These are phyloP conservation scores for Microdochium nivale DNA, from an alignment of 2,329 filamentous ascomycete species.

Conservation along the genomic window DNA sequence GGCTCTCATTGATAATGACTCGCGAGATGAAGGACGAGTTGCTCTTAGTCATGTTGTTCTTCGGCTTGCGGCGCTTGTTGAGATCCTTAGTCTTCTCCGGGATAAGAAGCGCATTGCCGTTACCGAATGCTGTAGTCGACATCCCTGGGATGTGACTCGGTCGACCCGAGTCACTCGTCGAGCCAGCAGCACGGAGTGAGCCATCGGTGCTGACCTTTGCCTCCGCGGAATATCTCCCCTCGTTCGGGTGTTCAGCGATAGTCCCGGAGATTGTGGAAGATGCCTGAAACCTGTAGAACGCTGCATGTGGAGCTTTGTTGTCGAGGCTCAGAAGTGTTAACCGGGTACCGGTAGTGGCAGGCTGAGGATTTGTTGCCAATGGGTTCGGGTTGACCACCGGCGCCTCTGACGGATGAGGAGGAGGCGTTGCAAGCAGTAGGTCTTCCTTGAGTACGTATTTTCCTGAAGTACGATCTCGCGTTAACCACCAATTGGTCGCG, in stretches of 20 bases:
- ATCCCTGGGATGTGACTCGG: slow-evolving; percentile 28
- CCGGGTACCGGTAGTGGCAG: slow-evolving; percentile 79
- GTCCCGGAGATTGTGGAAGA: slow-evolving; percentile 41
- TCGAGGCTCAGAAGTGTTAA: slow-evolving; percentile 70
- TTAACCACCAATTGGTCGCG: background rate
- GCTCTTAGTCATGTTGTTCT: slow-evolving; percentile 97
- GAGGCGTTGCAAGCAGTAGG: slow-evolving; percentile 84
- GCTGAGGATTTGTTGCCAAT: slow-evolving; percentile 72
- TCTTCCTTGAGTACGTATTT: slow-evolving; percentile 89
- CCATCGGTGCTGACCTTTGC: slow-evolving; percentile 47
- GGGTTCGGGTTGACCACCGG: slow-evolving; percentile 84
- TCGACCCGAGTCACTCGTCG: slow-evolving; percentile 38
- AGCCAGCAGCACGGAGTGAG: slow-evolving; percentile 39
- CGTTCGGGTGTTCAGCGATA: slow-evolving; percentile 54
- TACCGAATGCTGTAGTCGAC: slow-evolving; percentile 67
- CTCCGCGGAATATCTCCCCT: slow-evolving; percentile 52
- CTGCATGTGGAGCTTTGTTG: slow-evolving; percentile 44
- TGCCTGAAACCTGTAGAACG: slow-evolving; percentile 45
- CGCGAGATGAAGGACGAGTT: slow-evolving; percentile 98
- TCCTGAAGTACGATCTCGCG: slow-evolving; percentile 37
- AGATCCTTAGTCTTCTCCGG: slow-evolving; percentile 59
- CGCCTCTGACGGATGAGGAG: slow-evolving; percentile 89
- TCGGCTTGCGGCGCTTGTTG: slow-evolving; percentile 82
- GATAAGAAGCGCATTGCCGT: slow-evolving; percentile 69
- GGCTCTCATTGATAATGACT: slow-evolving; percentile 79